Base-by-base conservation (phyloP, 345 rosid genomes). In the Salix purpurea region DNA sequence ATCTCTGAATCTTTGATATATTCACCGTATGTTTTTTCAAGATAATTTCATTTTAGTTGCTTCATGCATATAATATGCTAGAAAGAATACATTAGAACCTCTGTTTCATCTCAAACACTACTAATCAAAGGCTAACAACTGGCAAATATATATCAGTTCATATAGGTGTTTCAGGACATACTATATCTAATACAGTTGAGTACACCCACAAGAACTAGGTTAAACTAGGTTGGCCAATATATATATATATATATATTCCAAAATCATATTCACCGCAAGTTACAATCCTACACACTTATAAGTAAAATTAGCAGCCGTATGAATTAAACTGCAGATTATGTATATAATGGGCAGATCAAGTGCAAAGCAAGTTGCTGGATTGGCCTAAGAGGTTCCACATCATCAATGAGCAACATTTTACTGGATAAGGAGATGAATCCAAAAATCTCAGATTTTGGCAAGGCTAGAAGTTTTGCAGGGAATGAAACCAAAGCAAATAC, bases 391-490 rank as follows among this genome's bases (percentile, higher is more conserved):
- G 82, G 14, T 34, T 24, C 70, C 61, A 56, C 26, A 71, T 82
- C 28, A 82, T 82, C 28, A 5, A 6, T 14, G 1, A 78, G 81
- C 42, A 78, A 56, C 26, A n/a, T 78, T 15, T 66, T 78, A 37
- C 37, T 72, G n/a, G 76, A 78, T 37, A 66, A 66, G 16, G 76
- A 67, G 2, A 72, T 72, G 76, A 78, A 72, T 23, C 76, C 76
- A 2, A 78, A 67, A 72, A 67, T 78, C 16, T 78, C 76, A 3
- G 81, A 78, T 19, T 78, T 78, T 32, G 81, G 76, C n/a, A 26
- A 67, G 67, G 76, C 76, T 4, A 72, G 61, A 56, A 78, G 21
- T 14, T 70, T 65, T 34, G 71, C 48, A 24, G 80, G 65, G 18
- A 34, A 71, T 32, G 62, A 77, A 71, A 72, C 67, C 12, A 48